Percentiles rank a stretch among this genome's conserved stretches.
Conservation (phyloP, 192 early-diverging fungal species). For the Rhizoclosmatium sp. region DNA sequence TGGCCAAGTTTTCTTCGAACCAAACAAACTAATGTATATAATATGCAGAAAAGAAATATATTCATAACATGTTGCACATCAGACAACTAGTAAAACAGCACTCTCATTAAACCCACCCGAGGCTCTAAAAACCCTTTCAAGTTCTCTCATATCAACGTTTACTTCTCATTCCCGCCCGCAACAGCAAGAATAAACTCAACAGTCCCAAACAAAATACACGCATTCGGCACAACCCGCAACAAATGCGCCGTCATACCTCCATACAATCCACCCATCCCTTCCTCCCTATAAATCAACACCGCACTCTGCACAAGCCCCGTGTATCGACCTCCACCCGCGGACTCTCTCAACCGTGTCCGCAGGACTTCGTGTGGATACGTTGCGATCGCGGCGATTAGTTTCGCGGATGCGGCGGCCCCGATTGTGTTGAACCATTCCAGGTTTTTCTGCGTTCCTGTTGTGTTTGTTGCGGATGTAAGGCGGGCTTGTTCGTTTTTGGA, state of each 20-base stretch:
- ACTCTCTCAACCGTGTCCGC: constrained; percentile 88
- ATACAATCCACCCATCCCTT: constrained; percentile 87
- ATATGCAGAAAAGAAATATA: too few species aligned
- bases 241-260: constrained; percentile 96
- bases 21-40: too few species aligned
- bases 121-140: too few species aligned
- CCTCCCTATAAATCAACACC: constrained; percentile 70
- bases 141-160: not conserved
- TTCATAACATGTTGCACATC: too few species aligned
- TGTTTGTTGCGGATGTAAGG: not conserved
- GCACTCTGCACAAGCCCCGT: constrained; percentile 69
- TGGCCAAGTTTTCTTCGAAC: too few species aligned
- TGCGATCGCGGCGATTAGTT: constrained; percentile 83
- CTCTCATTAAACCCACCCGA: too few species aligned
- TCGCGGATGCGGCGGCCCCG: constrained; percentile 82
- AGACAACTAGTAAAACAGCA: too few species aligned
- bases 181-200: constrained; percentile 37
- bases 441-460: not conserved
- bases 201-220: constrained; percentile 85
- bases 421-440: constrained; percentile 84
- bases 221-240: constrained; percentile 94
- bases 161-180: not conserved
- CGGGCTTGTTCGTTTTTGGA: not conserved
- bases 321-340: constrained; percentile 73
- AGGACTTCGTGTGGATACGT: constrained; percentile 97